Evolutionary conservation across 2,329 filamentous ascomycete species (phyloP).

Genomic region (Orbilia quercus): DNA sequence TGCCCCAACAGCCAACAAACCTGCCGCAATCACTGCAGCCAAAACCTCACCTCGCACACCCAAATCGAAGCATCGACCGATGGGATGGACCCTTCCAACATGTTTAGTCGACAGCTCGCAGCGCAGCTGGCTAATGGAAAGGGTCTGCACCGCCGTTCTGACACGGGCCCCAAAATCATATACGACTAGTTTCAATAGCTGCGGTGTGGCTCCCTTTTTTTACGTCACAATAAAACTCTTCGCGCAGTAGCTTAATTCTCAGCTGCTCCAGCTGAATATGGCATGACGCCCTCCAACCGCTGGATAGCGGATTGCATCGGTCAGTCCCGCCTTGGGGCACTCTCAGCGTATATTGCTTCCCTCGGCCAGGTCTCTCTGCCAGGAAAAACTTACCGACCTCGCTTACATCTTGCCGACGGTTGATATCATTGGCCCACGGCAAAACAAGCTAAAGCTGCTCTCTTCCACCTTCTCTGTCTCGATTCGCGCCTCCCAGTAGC

Average conservation of each 20-base stretch:
- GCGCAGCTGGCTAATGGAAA: too few relatives aligned
- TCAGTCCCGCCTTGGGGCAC: constrained; percentile 29
- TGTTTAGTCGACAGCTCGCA: too few relatives aligned
- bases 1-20: constrained; percentile 35
- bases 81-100: background rate
- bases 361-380: too few relatives aligned
- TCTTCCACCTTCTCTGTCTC: constrained; percentile 11
- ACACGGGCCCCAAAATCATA: constrained; percentile 19
- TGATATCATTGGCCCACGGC: constrained; percentile 39
- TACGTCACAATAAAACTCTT: constrained; percentile 32
- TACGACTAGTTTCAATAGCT: constrained; percentile 19
- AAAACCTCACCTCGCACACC: background rate
- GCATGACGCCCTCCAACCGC: constrained; percentile 14
- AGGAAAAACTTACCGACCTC: constrained; percentile 29
- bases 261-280: constrained; percentile 12
- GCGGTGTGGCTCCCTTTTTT: constrained; percentile 24
- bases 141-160: background rate
- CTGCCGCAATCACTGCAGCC: too few relatives aligned
- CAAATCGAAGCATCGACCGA: background rate
- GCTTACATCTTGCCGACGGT: constrained; percentile 22
- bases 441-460: constrained; percentile 2
- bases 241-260: constrained; percentile 1
- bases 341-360: background rate
- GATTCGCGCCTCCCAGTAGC: constrained; percentile 26
- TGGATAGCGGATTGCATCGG: constrained; percentile 15